Conservation (phyloP, 2,329 filamentous ascomycete genomes). For the Ophiostoma sp. region DNA sequence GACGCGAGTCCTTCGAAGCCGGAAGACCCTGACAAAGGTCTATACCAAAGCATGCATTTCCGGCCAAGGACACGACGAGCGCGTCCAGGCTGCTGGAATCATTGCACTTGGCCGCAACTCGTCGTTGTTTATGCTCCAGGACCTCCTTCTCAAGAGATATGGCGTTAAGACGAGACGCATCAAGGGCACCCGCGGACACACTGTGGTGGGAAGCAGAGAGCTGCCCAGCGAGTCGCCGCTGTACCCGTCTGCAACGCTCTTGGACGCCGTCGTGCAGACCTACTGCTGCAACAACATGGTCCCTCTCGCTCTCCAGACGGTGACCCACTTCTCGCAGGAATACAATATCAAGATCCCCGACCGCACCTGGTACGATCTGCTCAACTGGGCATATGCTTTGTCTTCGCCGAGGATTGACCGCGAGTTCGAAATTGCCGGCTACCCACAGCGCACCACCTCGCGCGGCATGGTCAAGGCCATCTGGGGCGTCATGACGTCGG, state of each 20-base stretch:
- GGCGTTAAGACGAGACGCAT: constrained; percentile 31
- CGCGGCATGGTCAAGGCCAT: constrained; percentile 50
- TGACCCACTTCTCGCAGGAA: constrained; percentile 62
- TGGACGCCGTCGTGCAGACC: constrained; percentile 66
- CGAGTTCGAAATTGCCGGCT: constrained; percentile 41
- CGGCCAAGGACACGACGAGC: constrained; percentile 39
- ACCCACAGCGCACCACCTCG: constrained; percentile 40
- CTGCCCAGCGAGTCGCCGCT: constrained; percentile 54
- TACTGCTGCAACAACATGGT: constrained; percentile 69
- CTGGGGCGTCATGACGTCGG: constrained; percentile 59
- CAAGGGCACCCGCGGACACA: neutral
- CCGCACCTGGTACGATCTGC: constrained; percentile 64
- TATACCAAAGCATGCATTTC: constrained; percentile 33
- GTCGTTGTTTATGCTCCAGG: constrained; percentile 38
- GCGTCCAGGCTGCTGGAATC: constrained; percentile 44
- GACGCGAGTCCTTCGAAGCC: constrained; percentile 35
- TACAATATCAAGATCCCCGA: constrained; percentile 60
- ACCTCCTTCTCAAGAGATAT: constrained; percentile 37
- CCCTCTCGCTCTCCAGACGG: constrained; percentile 55
- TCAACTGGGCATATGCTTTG: constrained; percentile 67
- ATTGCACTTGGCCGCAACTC: constrained; percentile 45
- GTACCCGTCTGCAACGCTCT: constrained; percentile 57
- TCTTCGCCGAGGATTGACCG: constrained; percentile 41
- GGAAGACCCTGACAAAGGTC: constrained; percentile 35
- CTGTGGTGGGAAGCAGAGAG: constrained; percentile 32